These are phyloP conservation scores for Nicotiana noctiflora DNA, from an alignment of 257 asterid genomes.

Conservation along the genomic window DNA sequence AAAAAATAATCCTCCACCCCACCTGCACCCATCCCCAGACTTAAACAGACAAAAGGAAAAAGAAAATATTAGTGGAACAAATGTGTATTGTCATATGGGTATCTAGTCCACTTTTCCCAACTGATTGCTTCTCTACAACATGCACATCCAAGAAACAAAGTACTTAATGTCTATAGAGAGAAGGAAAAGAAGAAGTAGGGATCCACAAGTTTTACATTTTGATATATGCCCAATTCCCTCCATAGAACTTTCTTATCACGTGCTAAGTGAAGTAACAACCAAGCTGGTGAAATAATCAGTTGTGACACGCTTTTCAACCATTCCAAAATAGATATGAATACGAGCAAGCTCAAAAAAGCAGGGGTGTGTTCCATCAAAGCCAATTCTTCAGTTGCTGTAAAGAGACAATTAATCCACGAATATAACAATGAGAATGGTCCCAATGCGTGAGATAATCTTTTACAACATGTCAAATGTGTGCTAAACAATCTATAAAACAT, in stretches of 20 bases:
- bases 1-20: not conserved
- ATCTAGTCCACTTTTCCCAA: not conserved
- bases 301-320: not conserved
- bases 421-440: not conserved
- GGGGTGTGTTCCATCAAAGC: not conserved
- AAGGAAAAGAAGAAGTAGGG: not conserved
- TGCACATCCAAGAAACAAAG: not conserved
- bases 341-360: not conserved
- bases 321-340: not conserved
- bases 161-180: not conserved
- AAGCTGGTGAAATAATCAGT: not conserved
- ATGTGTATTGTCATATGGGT: not conserved
- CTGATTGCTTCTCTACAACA: not conserved
- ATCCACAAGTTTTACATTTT: not conserved
- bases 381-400: not conserved
- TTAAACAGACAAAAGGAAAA: not conserved
- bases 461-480: not conserved
- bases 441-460: not conserved
- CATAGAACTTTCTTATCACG: not conserved
- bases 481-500: not conserved
- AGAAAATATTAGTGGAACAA: not conserved
- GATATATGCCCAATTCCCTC: not conserved
- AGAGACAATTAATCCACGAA: not conserved
- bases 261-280: not conserved
- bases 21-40: not conserved